A percentile compares a stretch with the other conserved stretches of the same genome.
These are phyloP conservation scores for Tricholoma terreum DNA, from an alignment of 768 basidiomycete genomes.

Conservation along the genomic window DNA sequence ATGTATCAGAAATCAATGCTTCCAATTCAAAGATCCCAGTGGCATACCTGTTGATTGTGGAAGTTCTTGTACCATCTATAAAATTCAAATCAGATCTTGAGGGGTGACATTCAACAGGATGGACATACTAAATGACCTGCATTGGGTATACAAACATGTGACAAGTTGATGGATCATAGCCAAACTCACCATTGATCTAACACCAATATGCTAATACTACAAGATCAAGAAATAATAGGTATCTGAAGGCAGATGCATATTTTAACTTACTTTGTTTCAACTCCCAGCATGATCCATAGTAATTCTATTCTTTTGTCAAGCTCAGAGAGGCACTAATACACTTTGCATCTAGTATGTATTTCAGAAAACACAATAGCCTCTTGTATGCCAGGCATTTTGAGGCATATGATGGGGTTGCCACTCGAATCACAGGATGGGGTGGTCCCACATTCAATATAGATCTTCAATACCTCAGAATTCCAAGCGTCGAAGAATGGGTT, in stretches of 20 bases:
- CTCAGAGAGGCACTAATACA: slow-evolving; percentile 34
- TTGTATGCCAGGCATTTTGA: slow-evolving; percentile 66
- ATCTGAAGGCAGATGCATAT: background rate
- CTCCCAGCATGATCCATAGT: slow-evolving; percentile 55
- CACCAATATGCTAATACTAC: slow-evolving; percentile 32
- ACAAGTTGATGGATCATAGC: slow-evolving; percentile 39
- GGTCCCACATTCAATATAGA: slow-evolving; percentile 62
- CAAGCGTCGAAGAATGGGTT: slow-evolving; percentile 70
- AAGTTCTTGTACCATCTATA: slow-evolving; percentile 40
- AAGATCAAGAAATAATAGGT: background rate
- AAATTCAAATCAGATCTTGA: background rate
- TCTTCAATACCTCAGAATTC: slow-evolving; percentile 59
- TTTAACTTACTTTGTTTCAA: slow-evolving; percentile 31
- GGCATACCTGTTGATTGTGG: slow-evolving; percentile 31
- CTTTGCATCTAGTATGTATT: slow-evolving; percentile 36
- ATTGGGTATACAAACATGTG: slow-evolving; percentile 35
- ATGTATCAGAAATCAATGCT: background rate
- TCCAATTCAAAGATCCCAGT: background rate
- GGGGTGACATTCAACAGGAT: background rate
- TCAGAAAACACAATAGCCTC: slow-evolving; percentile 68
- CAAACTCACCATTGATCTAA: slow-evolving; percentile 38
- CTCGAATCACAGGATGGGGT: slow-evolving; percentile 30
- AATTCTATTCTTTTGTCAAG: slow-evolving; percentile 51
- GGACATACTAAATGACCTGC: slow-evolving; percentile 45
- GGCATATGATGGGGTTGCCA: slow-evolving; percentile 38